Evolutionary conservation across 352 stramenopile species (phyloP).

Genomic region (Phytophthora lateralis): DNA sequence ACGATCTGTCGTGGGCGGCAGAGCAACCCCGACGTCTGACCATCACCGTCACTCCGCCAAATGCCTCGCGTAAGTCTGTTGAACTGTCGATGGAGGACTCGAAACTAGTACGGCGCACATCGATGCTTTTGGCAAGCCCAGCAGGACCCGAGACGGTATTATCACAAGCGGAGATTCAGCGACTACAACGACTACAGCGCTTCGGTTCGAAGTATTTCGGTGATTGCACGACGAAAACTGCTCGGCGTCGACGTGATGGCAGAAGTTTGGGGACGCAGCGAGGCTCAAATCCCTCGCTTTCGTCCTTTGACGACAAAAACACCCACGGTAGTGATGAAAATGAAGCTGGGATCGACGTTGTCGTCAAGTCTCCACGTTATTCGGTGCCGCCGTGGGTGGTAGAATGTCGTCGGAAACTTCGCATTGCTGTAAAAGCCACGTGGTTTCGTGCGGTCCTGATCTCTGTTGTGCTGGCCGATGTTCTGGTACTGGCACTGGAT

Average conservation of each 20-base stretch:
- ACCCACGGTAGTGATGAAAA: conserved; percentile 4
- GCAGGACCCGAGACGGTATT: conserved; percentile 43
- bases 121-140: conserved; percentile 53
- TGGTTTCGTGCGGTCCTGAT: conserved; percentile 56
- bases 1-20: conserved; percentile 16
- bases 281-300: conserved; percentile 16
- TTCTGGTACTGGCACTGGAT: conserved; percentile 65
- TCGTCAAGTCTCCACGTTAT: conserved; percentile 13
- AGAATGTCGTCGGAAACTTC: conserved; percentile 31
- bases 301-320: conserved; percentile 16
- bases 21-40: conserved; percentile 30
- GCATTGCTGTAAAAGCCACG: conserved; percentile 44
- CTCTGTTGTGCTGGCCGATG: conserved; percentile 52
- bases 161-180: conserved; percentile 46
- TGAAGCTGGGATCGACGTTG: background rate
- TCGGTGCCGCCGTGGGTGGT: conserved; percentile 29
- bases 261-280: conserved; percentile 12
- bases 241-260: conserved; percentile 10
- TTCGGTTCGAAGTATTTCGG: conserved; percentile 51
- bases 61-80: conserved; percentile 26
- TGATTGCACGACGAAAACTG: background rate
- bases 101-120: conserved; percentile 52
- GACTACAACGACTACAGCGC: conserved; percentile 42
- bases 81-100: conserved; percentile 52
- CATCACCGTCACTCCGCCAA: conserved; percentile 26